A percentile compares a stretch with the other conserved stretches of the same genome.
phyloP scores from a whole-genome alignment of 2,329 filamentous ascomycete species.

The Ceratocystis destructans region DNA sequence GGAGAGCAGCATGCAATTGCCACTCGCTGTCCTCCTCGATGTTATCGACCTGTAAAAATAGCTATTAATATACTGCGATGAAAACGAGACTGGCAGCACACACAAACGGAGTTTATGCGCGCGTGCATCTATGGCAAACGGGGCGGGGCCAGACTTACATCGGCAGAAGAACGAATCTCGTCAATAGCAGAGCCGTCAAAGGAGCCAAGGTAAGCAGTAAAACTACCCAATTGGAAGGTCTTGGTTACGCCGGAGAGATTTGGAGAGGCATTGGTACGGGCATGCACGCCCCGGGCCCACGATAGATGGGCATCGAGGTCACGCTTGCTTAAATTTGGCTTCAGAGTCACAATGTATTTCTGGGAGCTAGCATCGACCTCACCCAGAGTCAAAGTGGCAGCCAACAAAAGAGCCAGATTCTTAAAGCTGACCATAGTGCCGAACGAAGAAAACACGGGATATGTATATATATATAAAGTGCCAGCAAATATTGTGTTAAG shows the following conservation, averaged over 20 bases:
- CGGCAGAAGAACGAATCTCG: conserved; percentile 28
- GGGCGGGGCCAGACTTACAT: conserved; percentile 26
- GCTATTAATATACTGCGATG: conserved; percentile 36
- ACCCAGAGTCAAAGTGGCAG: conserved; percentile 21
- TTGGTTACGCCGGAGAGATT: conserved; percentile 26
- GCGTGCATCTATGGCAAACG: neutral
- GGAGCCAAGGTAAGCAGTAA: conserved; percentile 31
- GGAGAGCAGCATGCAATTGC: conserved; percentile 8
- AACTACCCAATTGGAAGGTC: conserved; percentile 26
- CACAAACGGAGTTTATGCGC: neutral
- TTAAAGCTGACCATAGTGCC: conserved; percentile 21
- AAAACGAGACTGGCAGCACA: conserved; percentile 23
- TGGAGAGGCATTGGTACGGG: conserved; percentile 24
- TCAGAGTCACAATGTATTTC: conserved; percentile 36
- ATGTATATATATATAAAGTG: neutral
- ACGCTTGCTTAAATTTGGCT: conserved; percentile 25
- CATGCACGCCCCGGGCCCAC: conserved; percentile 26
- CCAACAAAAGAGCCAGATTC: conserved; percentile 20
- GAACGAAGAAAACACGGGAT: neutral
- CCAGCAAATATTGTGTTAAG: neutral
- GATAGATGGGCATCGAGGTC: conserved; percentile 27
- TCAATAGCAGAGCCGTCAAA: conserved; percentile 31
- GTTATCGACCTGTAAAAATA: conserved; percentile 10
- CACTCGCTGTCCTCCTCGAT: conserved; percentile 11
- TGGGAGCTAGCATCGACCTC: conserved; percentile 24